Evolutionary conservation across 768 basidiomycete genomes (phyloP), one percentile per base, ranked within the genome.

Genomic region (Agrocybe pediades): DNA sequence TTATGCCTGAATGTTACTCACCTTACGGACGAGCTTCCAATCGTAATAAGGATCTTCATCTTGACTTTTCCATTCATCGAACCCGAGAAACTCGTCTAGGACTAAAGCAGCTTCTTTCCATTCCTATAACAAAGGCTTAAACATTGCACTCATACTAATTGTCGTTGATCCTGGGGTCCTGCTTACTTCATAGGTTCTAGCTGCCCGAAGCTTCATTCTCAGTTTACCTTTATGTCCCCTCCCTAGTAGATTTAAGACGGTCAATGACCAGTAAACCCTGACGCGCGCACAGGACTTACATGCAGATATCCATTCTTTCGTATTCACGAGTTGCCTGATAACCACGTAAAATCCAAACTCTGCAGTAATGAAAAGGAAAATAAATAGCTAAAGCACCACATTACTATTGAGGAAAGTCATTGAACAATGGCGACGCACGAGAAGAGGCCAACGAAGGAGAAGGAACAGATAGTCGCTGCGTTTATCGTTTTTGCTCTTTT

Each of bases 41-140:
- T 98, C 97, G 66, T 95, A 98, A 59, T 88, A 97, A 1, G 85
- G 74, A 68, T 96, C 93, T 62, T 95, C 91, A 42, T 96, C 91
- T 9, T 84, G 68, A 48, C 76, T 78, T 68, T 98, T 98, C 97
- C 97, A 99, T 50, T 87, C 84, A 51, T 93, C 80, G 62, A 97
- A 96, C 6, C 86, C 79, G 23, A 98, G 75, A 73, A 88, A 88
- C 50, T 82, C 78, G 63, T 99, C 97, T 56, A 99, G 67, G 39
- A 77, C 79, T 49, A 79, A 71, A 1, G 97, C 97, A 0, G 86
- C 85, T 24, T 79, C 76, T 69, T 89, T 92, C 97, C 97, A 99
- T 71, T 97, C 90, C 79, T 90, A 59, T 15, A 9, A 3, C 9
- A 26, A 41, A n/a, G 29, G 21, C 11, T 49, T 19, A 49, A 6